Conservation (phyloP, 768 basidiomycete species). For the Rhizopogon vinicolor region DNA sequence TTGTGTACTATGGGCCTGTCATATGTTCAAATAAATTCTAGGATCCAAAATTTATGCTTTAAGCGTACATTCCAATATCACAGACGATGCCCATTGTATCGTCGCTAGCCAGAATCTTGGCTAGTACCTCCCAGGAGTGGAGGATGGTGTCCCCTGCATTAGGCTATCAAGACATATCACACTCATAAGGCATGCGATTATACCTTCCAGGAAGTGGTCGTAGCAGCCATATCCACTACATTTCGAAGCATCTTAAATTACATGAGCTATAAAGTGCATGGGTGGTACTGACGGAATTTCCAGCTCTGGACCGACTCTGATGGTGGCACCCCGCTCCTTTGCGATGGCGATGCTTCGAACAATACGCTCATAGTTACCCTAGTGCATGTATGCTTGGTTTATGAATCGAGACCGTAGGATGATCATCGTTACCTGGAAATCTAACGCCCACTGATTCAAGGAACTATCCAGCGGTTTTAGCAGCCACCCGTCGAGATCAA, state of each 20-base stretch:
- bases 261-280: not conserved
- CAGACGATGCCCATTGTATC: constrained; percentile 85
- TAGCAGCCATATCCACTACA: constrained; percentile 92
- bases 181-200: not conserved
- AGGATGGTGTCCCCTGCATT: constrained; percentile 84
- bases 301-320: constrained; percentile 94
- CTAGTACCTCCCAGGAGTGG: constrained; percentile 97
- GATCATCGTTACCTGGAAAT: constrained; percentile 66
- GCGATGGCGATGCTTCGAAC: constrained; percentile 83
- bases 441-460: constrained; percentile 95
- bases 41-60: not conserved
- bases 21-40: not conserved
- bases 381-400: not conserved
- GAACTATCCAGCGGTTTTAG: constrained; percentile 49
- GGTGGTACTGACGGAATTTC: constrained; percentile 77
- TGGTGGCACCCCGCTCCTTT: constrained; percentile 80
- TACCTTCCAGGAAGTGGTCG: constrained; percentile 97
- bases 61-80: constrained; percentile 89
- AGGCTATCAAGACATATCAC: not conserved
- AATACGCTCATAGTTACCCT: constrained; percentile 95
- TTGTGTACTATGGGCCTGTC: constrained; percentile 94
- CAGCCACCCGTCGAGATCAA: not conserved
- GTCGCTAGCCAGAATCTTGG: constrained; percentile 80
- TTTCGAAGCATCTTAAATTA: not conserved
- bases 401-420: not conserved